Conservation (phyloP, 805 yeast genomes). For the Barnettozyma populi region DNA sequence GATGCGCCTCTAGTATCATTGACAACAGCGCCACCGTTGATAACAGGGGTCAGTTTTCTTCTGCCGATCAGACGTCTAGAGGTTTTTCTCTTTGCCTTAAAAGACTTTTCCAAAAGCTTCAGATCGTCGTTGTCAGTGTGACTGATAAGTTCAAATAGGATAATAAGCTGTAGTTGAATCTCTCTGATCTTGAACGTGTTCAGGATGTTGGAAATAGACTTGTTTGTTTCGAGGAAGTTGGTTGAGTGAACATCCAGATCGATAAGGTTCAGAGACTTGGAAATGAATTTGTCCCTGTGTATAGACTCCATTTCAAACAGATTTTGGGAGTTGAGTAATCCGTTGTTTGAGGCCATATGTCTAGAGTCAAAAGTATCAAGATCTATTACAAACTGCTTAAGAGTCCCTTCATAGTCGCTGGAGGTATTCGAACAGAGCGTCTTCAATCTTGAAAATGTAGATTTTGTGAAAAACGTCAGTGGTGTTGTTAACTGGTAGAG, state of each 20-base stretch:
- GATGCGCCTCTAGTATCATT: slow-evolving; percentile 2
- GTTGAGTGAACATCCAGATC: slow-evolving; percentile 22
- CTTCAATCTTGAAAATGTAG: slow-evolving; percentile 41
- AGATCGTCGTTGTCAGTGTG: slow-evolving; percentile 32
- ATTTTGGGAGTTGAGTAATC: slow-evolving; percentile 22
- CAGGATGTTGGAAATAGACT: slow-evolving; percentile 27
- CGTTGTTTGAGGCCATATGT: slow-evolving; percentile 29
- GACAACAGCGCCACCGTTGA: slow-evolving; percentile 38
- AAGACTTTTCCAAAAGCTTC: slow-evolving; percentile 26
- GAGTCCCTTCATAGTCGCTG: slow-evolving; percentile 16
- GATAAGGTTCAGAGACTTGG: slow-evolving; percentile 22
- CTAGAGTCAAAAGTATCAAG: slow-evolving; percentile 38
- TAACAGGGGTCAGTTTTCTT: slow-evolving; percentile 26
- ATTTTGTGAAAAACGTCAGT: slow-evolving; percentile 39
- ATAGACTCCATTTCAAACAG: slow-evolving; percentile 25
- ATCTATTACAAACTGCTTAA: slow-evolving; percentile 30
- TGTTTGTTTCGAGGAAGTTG: slow-evolving; percentile 24
- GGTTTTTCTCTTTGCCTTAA: slow-evolving; percentile 10
- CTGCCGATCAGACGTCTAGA: slow-evolving; percentile 30
- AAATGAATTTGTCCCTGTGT: slow-evolving; percentile 25
- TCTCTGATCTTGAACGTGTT: slow-evolving; percentile 47
- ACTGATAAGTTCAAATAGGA: slow-evolving; percentile 41
- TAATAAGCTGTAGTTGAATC: slow-evolving; percentile 48
- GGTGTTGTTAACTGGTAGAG: slow-evolving; percentile 32
- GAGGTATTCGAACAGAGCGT: slow-evolving; percentile 34